phyloP scores from a whole-genome alignment of 345 rosid species.

The Erucastrum elatum region DNA sequence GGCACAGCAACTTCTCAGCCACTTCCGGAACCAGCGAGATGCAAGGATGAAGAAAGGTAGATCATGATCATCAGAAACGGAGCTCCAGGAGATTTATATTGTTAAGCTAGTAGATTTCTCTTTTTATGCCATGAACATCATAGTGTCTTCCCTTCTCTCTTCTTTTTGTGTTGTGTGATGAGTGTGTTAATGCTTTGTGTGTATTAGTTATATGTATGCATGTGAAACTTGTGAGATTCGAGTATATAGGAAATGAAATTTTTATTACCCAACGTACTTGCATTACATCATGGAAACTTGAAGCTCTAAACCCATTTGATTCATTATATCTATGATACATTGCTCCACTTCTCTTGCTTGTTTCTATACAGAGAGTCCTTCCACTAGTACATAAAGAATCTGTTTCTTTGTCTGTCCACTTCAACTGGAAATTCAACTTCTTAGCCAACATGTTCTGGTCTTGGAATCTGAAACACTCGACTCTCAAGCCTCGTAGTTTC shows the following conservation, averaged over 20 bases:
- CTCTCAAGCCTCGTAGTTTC: too few species aligned
- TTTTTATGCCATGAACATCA: conserved; percentile 23
- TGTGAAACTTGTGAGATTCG: not conserved
- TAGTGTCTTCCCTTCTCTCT: conserved; percentile 8
- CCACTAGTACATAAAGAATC: not conserved
- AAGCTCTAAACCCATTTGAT: conserved; percentile 4
- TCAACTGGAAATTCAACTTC: too few species aligned
- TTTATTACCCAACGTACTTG: not conserved
- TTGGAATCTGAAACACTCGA: too few species aligned
- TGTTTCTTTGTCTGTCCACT: too few species aligned
- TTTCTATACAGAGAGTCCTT: not conserved
- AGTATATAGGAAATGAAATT: not conserved
- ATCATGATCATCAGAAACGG: conserved; percentile 41
- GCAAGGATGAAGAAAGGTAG: conserved; percentile 60
- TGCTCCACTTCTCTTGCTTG: not conserved
- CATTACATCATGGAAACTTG: not conserved
- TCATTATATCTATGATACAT: conserved; percentile 17
- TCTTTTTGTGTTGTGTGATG: not conserved
- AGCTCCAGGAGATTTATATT: conserved; percentile 23
- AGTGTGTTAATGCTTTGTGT: conserved; percentile 27
- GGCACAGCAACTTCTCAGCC: conserved; percentile 96
- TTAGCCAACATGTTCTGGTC: too few species aligned
- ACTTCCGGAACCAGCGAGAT: conserved; percentile 87
- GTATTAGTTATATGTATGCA: not conserved
- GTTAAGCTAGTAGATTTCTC: conserved; percentile 9